phyloP scores from a whole-genome alignment of 768 basidiomycete genomes.

The Termitomyces sp. region DNA sequence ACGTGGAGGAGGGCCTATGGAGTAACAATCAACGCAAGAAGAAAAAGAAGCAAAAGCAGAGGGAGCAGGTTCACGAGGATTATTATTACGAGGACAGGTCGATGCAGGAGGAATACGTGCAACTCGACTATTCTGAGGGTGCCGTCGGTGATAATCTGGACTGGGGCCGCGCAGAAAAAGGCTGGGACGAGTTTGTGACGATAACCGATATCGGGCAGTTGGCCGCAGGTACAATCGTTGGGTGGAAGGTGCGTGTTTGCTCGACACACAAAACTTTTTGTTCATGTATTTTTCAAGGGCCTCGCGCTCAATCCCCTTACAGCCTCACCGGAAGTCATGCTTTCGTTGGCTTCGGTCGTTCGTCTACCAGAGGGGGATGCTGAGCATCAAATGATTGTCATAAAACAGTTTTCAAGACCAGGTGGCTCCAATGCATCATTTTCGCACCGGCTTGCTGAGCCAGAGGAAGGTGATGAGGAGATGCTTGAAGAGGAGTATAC shows the following conservation, averaged over 20 bases:
- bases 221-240: conserved; percentile 28
- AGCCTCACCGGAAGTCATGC: conserved; percentile 52
- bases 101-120: conserved; percentile 12
- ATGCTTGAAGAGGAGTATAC: conserved; percentile 16
- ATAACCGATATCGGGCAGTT: conserved; percentile 23
- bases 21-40: conserved; percentile 20
- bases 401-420: conserved; percentile 14
- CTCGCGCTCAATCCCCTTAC: conserved; percentile 57
- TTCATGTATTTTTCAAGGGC: conserved; percentile 29
- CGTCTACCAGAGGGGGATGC: conserved; percentile 7
- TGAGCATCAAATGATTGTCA: conserved; percentile 8
- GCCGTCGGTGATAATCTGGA: conserved; percentile 24
- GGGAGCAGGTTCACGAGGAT: conserved; percentile 8
- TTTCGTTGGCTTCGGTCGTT: conserved; percentile 40
- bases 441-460: conserved; percentile 14
- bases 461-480: conserved; percentile 13
- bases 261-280: neutral
- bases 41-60: conserved; percentile 28
- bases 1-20: conserved; percentile 54
- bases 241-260: conserved; percentile 42
- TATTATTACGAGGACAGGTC: conserved; percentile 4
- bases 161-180: conserved; percentile 28
- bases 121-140: conserved; percentile 6
- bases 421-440: conserved; percentile 15
- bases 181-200: conserved; percentile 23